Percentiles rank a stretch among this genome's conserved stretches.
Conservation (phyloP, 495 filamentous ascomycete species). For the Penicillium robsamsonii region DNA sequence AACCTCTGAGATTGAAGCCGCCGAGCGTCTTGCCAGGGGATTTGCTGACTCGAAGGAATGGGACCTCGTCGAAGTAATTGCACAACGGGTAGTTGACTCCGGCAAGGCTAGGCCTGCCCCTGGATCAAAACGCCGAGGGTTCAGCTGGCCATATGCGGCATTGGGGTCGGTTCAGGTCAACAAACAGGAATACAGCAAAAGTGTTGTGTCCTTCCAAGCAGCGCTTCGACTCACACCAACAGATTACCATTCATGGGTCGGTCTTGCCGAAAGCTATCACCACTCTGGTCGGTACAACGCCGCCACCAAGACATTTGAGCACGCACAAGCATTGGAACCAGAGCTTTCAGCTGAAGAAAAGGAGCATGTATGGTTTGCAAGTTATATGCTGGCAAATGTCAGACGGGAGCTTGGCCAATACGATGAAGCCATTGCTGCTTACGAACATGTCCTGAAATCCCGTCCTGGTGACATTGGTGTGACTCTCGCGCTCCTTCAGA, state of each 20-base stretch:
- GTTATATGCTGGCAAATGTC: conserved; percentile 96
- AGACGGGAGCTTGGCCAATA: conserved; percentile 87
- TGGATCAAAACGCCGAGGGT: conserved; percentile 82
- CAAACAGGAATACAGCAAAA: conserved; percentile 83
- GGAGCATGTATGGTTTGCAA: conserved; percentile 83
- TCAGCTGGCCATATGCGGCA: conserved; percentile 96
- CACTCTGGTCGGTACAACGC: conserved; percentile 90
- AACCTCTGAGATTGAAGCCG: conserved; percentile 78
- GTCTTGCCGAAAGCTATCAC: conserved; percentile 92
- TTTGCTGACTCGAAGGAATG: conserved; percentile 91
- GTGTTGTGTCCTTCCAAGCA: conserved; percentile 85
- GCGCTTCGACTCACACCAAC: conserved; percentile 79
- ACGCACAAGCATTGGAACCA: conserved; percentile 67
- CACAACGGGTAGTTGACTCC: conserved; percentile 88
- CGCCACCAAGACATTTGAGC: conserved; percentile 84
- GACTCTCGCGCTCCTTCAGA: conserved; percentile 80
- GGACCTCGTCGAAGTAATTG: conserved; percentile 91
- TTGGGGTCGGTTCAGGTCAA: conserved; percentile 96
- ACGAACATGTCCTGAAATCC: conserved; percentile 63
- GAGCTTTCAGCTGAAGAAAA: conserved; percentile 41
- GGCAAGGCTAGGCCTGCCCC: conserved; percentile 85
- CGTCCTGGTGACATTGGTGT: conserved; percentile 80
- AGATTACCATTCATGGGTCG: conserved; percentile 94
- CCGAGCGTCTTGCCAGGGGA: conserved; percentile 76
- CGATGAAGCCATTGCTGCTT: conserved; percentile 74